phyloP scores from a whole-genome alignment of 2,329 filamentous ascomycete species.

The Pyrenochaeta sp. region DNA sequence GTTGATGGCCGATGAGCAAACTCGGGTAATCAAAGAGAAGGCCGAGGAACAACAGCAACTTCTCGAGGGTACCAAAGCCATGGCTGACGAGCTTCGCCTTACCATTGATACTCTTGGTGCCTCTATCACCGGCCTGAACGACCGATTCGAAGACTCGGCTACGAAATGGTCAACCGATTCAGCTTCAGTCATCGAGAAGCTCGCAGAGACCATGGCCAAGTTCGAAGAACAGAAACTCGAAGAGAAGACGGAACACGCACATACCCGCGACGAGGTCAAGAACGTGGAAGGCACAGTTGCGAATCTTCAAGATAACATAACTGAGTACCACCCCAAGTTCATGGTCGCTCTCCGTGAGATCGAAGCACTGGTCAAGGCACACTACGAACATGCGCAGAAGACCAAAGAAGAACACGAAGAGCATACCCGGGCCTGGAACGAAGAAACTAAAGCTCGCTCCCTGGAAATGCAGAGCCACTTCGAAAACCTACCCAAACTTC shows the following conservation, averaged over 20 bases:
- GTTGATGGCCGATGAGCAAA: conserved; percentile 73
- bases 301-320: conserved; percentile 77
- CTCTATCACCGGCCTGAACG: conserved; percentile 56
- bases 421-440: conserved; percentile 50
- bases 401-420: conserved; percentile 54
- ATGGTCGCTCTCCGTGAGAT: conserved; percentile 86
- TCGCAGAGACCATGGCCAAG: conserved; percentile 79
- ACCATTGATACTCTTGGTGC: conserved; percentile 85
- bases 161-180: conserved; percentile 89
- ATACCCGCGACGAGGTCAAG: conserved; percentile 81
- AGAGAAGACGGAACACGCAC: conserved; percentile 78
- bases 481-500: conserved; percentile 52
- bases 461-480: conserved; percentile 53
- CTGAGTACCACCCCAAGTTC: conserved; percentile 87
- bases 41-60: conserved; percentile 76
- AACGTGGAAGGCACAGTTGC: conserved; percentile 77
- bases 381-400: conserved; percentile 86
- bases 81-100: conserved; percentile 86
- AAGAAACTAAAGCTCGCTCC: conserved; percentile 53
- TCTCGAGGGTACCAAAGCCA: conserved; percentile 75
- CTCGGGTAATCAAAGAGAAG: conserved; percentile 75
- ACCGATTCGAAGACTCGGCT: conserved; percentile 78
- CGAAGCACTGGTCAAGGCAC: conserved; percentile 80
- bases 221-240: conserved; percentile 80
- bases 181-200: conserved; percentile 81